Base-by-base conservation (phyloP, 306 rosid genomes). In the Gynostemma pentaphyllum region DNA sequence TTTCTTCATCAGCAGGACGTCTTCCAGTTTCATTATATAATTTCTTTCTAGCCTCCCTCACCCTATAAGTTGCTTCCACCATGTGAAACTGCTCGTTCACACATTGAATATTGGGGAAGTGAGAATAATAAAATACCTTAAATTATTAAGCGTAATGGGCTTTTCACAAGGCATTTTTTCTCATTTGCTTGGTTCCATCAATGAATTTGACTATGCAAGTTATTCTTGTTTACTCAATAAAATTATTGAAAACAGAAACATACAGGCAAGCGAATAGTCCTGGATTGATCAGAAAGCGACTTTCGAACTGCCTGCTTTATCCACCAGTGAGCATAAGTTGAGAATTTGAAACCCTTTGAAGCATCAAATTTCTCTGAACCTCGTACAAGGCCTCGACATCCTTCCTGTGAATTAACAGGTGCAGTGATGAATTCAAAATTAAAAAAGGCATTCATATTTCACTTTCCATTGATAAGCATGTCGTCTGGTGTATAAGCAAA, bases 281-380 rank as follows among this genome's bases (percentile, higher is more conserved):
- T 79, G 34, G 96, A 86, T 78, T 82, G 98, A 68, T 84, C 90
- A 46, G 95, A 84, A 71, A 92, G 94, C 57, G 90, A 82, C 70
- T 84, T 88, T 51, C 94, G 87, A 73, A 92, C 90, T 8, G 96
- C 83, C 77, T 88, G 96, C 78, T 86, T 92, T 66, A 92, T 92
- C 98, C 96, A 92, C 98, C 98, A 92, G 55, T 92, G 98, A 53
- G 96, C 98, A 69, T 92, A 92, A 78, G 98, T 92, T 36, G 98
- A 92, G 84, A 92, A 92, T 84, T 86, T 92, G 70, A 92, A 92
- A 66, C 98, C 98, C 76, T 86, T 92, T 55, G 98, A 80, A 55
- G 87, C 98, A 70, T 92, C 98, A 73, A 84, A 92, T 82, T 86
- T 92, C 72, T 92, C 98, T 2, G 87, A 83, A 69, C 96, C 95